These are phyloP conservation scores for Persicaria tinctoria DNA, from an alignment of 148 eudicot species.

Conservation along the genomic window DNA sequence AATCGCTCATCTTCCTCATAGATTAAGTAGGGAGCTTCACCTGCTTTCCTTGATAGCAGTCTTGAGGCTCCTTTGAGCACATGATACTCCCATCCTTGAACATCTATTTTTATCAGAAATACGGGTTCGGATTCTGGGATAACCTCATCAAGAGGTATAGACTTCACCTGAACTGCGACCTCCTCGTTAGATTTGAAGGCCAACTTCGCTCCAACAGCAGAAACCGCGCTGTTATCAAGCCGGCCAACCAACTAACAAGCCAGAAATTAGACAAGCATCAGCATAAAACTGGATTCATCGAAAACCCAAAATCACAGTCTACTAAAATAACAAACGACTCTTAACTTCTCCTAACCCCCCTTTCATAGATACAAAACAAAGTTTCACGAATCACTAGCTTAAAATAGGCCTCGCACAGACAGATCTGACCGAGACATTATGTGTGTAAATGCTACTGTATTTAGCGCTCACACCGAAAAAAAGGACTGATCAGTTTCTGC, in stretches of 20 bases:
- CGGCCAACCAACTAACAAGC: slow-evolving; percentile 72
- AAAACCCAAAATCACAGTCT: neutral
- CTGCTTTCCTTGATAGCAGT: slow-evolving; percentile 66
- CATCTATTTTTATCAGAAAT: slow-evolving; percentile 64
- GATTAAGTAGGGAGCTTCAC: slow-evolving; percentile 82
- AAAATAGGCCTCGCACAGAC: neutral
- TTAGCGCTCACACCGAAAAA: no score
- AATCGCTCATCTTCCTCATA: slow-evolving; percentile 94
- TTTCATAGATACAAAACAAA: neutral
- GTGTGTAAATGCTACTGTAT: no score
- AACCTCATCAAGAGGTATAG: slow-evolving; percentile 73
- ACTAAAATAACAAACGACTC: no score
- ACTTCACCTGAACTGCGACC: slow-evolving; percentile 58
- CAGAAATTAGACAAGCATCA: slow-evolving; percentile 1
- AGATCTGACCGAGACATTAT: no score
- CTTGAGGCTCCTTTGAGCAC: slow-evolving; percentile 84
- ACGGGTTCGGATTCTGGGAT: slow-evolving; percentile 53
- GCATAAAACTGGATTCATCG: neutral
- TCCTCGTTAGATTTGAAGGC: slow-evolving; percentile 93
- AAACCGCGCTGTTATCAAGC: slow-evolving; percentile 92
- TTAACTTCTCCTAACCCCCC: no score
- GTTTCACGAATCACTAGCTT: neutral
- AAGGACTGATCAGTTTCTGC: no score
- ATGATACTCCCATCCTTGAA: slow-evolving; percentile 96
- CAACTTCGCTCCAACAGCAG: slow-evolving; percentile 81